Evolutionary conservation across 2,329 filamentous ascomycete species (phyloP).

Genomic region (Claviceps sp.): DNA sequence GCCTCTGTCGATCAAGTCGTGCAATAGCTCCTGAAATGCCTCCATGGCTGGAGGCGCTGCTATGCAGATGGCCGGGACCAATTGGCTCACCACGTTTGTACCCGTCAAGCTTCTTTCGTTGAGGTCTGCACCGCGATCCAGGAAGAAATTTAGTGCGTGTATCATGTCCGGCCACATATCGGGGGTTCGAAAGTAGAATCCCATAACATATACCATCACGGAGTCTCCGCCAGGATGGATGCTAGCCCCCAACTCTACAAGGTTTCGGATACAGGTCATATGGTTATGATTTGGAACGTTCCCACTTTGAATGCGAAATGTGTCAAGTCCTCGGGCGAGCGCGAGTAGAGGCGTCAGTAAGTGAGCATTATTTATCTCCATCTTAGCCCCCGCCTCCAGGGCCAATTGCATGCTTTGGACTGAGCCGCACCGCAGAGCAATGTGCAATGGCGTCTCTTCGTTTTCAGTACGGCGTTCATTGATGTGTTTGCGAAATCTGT

Average conservation of each 20-base stretch:
- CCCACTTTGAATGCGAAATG: too few species aligned
- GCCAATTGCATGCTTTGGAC: neutral
- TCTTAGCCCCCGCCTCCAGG: neutral
- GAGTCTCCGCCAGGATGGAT: conserved; percentile 1
- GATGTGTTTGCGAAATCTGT: neutral
- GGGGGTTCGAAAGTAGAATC: neutral
- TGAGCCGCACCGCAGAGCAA: neutral
- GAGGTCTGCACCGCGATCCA: neutral
- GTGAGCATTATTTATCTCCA: neutral
- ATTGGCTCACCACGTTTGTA: neutral
- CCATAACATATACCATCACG: neutral
- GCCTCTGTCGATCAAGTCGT: neutral
- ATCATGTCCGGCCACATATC: neutral
- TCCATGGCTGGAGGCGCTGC: neutral
- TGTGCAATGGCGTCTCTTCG: neutral
- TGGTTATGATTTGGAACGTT: neutral
- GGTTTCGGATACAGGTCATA: neutral
- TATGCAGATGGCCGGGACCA: neutral
- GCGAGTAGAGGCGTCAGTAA: neutral
- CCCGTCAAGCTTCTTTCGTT: neutral
- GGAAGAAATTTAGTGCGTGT: neutral
- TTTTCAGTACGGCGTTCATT: neutral
- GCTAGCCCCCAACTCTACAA: neutral
- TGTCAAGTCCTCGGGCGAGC: neutral
- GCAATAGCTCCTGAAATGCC: neutral